Evolutionary conservation across 768 basidiomycete species (phyloP), one percentile per base, ranked within the genome.

Genomic region (Collybia sp.): DNA sequence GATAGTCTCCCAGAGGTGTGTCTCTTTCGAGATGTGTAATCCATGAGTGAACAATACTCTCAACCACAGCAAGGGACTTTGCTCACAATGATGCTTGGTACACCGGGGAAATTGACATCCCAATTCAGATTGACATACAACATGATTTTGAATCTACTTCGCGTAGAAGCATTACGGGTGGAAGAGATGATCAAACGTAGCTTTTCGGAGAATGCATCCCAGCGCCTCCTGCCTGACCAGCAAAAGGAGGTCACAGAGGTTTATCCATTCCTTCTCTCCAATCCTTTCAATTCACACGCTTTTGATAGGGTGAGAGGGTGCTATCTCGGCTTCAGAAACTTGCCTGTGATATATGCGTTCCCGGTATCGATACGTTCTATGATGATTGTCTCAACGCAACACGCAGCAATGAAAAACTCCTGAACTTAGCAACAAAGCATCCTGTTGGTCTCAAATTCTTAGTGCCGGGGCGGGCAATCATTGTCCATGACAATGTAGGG

Each of bases 151-250:
- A 99, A 99, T 60, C 69, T 99, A 33, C 76, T 99, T 9, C 83
- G 96, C 15, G 96, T 99, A 9, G 96, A 99, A 59, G 94, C 96
- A 0, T 73, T 99, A 40, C 76, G 84, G 48, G 95, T 98, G 13
- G 96, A 99, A 60, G 96, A 99, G 66, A 99, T 99, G 96, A 98
- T 99, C 61, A 98, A 98, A 64, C 78, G 96, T 33, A 93, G 91
- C 62, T 99, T 99, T 66, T 98, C 96, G 13, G 96, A 99, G 69
- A 98, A 98, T 59, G 85, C 93, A 1, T 88, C 96, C 0, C 96
- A 99, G 59, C 76, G 85, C 33, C 70, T 97, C 37, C 69, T 97
- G 25, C 96, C 96, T 3, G 93, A 95, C 45, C 91, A 98, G 50
- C 93, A 98, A 64, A 83, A 86, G 61, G 80, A 85, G 59, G 88